phyloP scores from a whole-genome alignment of 2,329 filamentous ascomycete genomes.

The Arthroderma sp. region DNA sequence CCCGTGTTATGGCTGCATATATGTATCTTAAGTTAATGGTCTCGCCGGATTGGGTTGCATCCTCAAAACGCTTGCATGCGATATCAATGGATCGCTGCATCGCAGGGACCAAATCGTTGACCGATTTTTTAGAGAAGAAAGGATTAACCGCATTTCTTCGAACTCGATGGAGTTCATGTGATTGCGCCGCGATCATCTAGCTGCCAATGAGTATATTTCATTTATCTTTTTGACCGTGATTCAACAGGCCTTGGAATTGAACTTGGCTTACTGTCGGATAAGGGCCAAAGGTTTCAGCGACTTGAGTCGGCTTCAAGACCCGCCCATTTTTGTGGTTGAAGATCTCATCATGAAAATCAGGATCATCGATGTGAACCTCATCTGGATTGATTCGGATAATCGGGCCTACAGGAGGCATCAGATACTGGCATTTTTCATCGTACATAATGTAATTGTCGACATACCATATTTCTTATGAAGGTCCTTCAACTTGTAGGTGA shows the following conservation, averaged over 20 bases:
- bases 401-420: conserved; percentile 4
- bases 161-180: conserved; percentile 14
- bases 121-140: conserved; percentile 13
- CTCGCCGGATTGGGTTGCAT: background rate
- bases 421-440: too few species aligned
- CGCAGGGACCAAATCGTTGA: conserved; percentile 10
- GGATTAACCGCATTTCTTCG: conserved; percentile 13
- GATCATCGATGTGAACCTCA: conserved; percentile 12
- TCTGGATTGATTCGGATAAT: conserved; percentile 14
- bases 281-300: too few species aligned
- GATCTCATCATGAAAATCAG: conserved; percentile 12
- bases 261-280: too few species aligned
- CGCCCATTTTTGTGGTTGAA: background rate
- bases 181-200: conserved; percentile 12
- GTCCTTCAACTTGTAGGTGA: conserved; percentile 11
- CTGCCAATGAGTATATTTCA: conserved; percentile 11
- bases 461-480: conserved; percentile 16
- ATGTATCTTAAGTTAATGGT: background rate
- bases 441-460: too few species aligned
- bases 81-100: conserved; percentile 10
- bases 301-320: too few species aligned
- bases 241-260: too few species aligned
- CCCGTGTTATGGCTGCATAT: too few species aligned
- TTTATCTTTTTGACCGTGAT: conserved; percentile 6
- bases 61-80: conserved; percentile 5